Conservation (phyloP, 108 stramenopile genomes). For the Parmales sp. region DNA sequence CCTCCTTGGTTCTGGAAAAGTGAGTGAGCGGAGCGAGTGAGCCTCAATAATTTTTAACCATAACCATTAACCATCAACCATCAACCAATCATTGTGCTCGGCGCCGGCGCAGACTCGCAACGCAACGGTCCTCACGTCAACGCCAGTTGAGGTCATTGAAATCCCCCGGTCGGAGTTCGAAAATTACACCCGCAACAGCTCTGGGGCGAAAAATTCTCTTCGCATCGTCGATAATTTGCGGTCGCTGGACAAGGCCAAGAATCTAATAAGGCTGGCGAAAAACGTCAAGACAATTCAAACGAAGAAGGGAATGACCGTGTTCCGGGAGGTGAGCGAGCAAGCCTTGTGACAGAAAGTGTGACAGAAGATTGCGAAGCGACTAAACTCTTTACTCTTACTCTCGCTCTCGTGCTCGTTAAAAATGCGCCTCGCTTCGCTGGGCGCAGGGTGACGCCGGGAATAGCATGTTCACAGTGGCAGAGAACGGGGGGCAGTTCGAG, state of each 20-base stretch:
- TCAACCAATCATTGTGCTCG: background rate
- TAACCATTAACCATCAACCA: background rate
- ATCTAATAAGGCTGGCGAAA: background rate
- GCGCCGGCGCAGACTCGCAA: background rate
- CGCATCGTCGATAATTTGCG: background rate
- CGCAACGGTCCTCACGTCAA: background rate
- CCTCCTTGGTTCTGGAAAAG: conserved; percentile 33
- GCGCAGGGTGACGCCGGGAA: background rate
- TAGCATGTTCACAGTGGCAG: background rate
- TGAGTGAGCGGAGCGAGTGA: too few relatives aligned
- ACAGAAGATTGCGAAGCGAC: too few relatives aligned
- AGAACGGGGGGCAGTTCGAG: background rate
- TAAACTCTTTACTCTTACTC: too few relatives aligned
- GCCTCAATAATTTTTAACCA: too few relatives aligned
- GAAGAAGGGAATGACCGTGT: background rate
- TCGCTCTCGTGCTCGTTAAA: too few relatives aligned
- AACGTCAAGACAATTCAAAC: background rate
- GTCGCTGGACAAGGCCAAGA: conserved; percentile 2
- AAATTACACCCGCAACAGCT: background rate
- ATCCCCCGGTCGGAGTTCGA: conserved; percentile 1
- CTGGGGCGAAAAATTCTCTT: background rate
- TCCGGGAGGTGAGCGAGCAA: too few relatives aligned
- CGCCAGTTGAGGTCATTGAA: conserved; percentile 6
- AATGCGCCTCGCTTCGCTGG: too few relatives aligned
- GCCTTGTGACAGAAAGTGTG: too few relatives aligned